Evolutionary conservation across 768 basidiomycete species (phyloP).

Genomic region (Lyophyllum semitale): DNA sequence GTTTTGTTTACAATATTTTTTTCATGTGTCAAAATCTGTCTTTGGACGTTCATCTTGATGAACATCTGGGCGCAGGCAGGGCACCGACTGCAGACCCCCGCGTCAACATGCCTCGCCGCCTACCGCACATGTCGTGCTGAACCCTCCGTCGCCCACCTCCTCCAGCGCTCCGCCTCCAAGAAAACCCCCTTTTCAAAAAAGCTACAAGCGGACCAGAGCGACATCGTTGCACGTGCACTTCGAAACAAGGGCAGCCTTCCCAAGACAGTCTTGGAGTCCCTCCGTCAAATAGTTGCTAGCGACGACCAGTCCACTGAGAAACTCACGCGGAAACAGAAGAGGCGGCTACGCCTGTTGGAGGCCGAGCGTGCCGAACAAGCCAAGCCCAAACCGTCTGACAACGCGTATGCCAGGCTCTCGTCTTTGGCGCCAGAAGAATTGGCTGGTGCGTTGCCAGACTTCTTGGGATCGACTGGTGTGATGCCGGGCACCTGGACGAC

Average conservation of each 20-base stretch:
- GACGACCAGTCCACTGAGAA: neutral
- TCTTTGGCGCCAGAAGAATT: no score
- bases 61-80: neutral
- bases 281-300: neutral
- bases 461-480: no score
- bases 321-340: neutral
- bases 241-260: neutral
- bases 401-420: neutral
- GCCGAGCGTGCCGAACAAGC: neutral
- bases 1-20: no score
- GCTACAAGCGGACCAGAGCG: neutral
- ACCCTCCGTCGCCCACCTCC: neutral
- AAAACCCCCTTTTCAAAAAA: neutral
- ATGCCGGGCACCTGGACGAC: no score
- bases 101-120: slow-evolving; percentile 1
- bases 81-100: neutral
- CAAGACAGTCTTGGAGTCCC: neutral
- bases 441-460: no score
- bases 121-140: neutral
- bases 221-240: neutral
- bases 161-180: neutral
- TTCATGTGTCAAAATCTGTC: neutral
- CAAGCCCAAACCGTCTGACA: neutral
- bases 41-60: neutral
- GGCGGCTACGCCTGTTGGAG: neutral